Evolutionary conservation across 345 rosid genomes (phyloP).

Genomic region (Camelina hispida): DNA sequence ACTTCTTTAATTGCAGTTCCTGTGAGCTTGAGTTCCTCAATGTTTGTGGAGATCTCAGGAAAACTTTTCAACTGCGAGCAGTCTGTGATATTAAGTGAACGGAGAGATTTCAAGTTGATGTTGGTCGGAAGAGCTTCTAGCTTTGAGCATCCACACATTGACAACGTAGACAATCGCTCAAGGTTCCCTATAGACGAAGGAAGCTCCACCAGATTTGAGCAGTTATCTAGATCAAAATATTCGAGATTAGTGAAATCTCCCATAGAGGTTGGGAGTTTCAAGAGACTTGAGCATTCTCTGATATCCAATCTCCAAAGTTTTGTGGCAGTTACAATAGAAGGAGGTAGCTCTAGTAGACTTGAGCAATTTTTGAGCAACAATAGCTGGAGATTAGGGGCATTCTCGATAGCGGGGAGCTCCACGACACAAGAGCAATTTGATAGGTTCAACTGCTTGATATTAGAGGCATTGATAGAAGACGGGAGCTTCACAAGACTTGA

Average conservation of each 20-base stretch:
- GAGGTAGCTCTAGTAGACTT: neutral
- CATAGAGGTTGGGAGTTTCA: neutral
- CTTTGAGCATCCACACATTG: neutral
- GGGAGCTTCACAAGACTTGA: too few relatives aligned
- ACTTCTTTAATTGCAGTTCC: slow-evolving; percentile 17
- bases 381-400: too few relatives aligned
- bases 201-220: too few relatives aligned
- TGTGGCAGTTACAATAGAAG: neutral
- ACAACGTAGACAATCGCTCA: too few relatives aligned
- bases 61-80: neutral
- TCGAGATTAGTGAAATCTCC: neutral
- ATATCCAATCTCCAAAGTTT: too few relatives aligned
- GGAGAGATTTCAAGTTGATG: neutral
- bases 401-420: too few relatives aligned
- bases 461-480: too few relatives aligned
- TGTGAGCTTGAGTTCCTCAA: accelerated
- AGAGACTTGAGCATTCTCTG: neutral
- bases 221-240: accelerated
- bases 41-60: slow-evolving; percentile 5
- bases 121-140: slow-evolving; percentile 7
- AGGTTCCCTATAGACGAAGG: too few relatives aligned
- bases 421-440: too few relatives aligned
- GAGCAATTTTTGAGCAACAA: too few relatives aligned
- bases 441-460: too few relatives aligned
- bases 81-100: neutral